A percentile compares a stretch with the other conserved stretches of the same genome.
phyloP scores from a whole-genome alignment of 2,329 filamentous ascomycete species.

The Arachnopeziza araneosa region DNA sequence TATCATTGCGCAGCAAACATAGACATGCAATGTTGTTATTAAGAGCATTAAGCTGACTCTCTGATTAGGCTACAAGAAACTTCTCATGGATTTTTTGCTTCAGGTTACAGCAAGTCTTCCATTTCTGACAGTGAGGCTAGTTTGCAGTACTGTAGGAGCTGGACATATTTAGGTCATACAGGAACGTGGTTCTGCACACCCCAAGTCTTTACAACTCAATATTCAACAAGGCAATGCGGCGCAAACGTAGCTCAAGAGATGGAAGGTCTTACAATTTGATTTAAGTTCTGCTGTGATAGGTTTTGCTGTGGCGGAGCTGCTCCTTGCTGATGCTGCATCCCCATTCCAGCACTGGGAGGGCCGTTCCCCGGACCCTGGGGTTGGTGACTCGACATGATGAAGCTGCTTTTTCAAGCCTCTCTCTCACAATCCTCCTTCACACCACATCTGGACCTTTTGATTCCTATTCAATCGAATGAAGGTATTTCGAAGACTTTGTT shows the following conservation, averaged over 20 bases:
- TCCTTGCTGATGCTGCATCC: conserved; percentile 43
- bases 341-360: conserved; percentile 36
- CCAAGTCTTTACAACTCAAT: not conserved
- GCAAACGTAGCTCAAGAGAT: not conserved
- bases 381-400: conserved; percentile 33
- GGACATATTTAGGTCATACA: not conserved
- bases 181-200: not conserved
- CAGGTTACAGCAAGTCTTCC: not conserved
- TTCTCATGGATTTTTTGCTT: not conserved
- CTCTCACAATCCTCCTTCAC: not conserved
- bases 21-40: no score
- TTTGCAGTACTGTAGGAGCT: not conserved
- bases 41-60: no score
- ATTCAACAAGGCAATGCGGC: not conserved
- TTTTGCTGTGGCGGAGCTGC: conserved; percentile 38
- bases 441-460: not conserved
- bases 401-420: not conserved
- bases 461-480: not conserved
- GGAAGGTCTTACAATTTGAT: conserved; percentile 79
- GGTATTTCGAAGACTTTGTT: not conserved
- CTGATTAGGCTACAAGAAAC: no score
- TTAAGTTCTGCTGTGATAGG: conserved; percentile 84
- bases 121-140: not conserved
- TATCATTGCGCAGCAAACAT: no score
- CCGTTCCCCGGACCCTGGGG: conserved; percentile 43